Conservation (phyloP, 768 basidiomycete genomes). For the Mycena alexandri region DNA sequence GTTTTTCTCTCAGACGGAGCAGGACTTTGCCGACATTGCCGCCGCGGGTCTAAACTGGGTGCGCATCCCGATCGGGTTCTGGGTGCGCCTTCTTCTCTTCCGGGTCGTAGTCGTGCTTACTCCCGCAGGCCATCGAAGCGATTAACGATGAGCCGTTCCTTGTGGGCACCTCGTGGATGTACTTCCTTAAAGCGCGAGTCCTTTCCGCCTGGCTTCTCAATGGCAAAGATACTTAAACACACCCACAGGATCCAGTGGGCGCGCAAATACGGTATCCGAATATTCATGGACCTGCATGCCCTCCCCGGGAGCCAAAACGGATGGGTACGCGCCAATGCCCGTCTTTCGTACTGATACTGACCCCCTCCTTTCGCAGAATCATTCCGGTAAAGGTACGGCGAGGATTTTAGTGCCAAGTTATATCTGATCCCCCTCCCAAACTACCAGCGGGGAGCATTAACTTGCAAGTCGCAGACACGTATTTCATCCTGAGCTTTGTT, state of each 20-base stretch:
- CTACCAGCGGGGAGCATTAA: conserved; percentile 70
- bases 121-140: conserved; percentile 71
- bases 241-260: conserved; percentile 77
- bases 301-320: conserved; percentile 87
- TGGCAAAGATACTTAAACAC: conserved; percentile 60
- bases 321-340: conserved; percentile 60
- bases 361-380: conserved; percentile 54
- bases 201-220: conserved; percentile 22
- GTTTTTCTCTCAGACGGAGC: conserved; percentile 65
- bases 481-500: neutral
- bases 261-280: conserved; percentile 92
- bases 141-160: conserved; percentile 85
- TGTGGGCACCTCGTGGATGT: conserved; percentile 80
- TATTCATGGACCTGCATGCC: conserved; percentile 85
- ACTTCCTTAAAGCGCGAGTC: conserved; percentile 59
- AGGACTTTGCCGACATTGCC: conserved; percentile 80
- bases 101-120: neutral
- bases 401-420: neutral
- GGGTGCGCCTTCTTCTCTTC: conserved; percentile 52
- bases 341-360: conserved; percentile 6
- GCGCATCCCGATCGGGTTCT: conserved; percentile 87
- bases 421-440: conserved; percentile 27
- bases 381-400: conserved; percentile 61
- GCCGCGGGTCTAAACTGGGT: conserved; percentile 90
- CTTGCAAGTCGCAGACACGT: conserved; percentile 54